Percentiles rank a stretch among this genome's conserved stretches.
Conservation (phyloP, 2,329 filamentous ascomycete genomes). For the Curvularia lunata region DNA sequence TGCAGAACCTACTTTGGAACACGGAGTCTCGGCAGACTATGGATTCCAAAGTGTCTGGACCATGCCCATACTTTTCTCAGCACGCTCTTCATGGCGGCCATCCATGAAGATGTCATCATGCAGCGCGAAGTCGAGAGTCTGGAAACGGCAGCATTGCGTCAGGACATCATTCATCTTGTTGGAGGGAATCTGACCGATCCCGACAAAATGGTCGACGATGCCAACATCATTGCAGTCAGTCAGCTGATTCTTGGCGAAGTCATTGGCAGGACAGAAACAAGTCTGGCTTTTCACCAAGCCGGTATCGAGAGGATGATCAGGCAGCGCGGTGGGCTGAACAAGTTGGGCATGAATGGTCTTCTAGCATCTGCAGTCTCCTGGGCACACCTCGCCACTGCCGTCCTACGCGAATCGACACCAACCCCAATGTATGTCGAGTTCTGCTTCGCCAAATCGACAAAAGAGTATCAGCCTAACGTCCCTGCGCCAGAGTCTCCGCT, state of each 20-base stretch:
- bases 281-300: slow-evolving; percentile 33
- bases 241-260: slow-evolving; percentile 47
- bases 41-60: slow-evolving; percentile 45
- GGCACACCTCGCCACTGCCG: slow-evolving; percentile 41
- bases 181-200: slow-evolving; percentile 34
- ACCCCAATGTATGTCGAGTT: slow-evolving; percentile 37
- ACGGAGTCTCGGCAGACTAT: slow-evolving; percentile 38
- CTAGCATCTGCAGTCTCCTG: slow-evolving; percentile 43
- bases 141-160: slow-evolving; percentile 39
- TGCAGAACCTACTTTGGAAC: slow-evolving; percentile 47
- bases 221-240: slow-evolving; percentile 45
- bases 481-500: slow-evolving; percentile 47
- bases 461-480: slow-evolving; percentile 24
- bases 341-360: slow-evolving; percentile 40
- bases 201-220: slow-evolving; percentile 34
- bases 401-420: slow-evolving; percentile 40
- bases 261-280: slow-evolving; percentile 34
- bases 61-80: slow-evolving; percentile 47
- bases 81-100: slow-evolving; percentile 45
- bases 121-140: slow-evolving; percentile 35
- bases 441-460: slow-evolving; percentile 21
- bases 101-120: slow-evolving; percentile 42
- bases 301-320: slow-evolving; percentile 43
- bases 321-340: slow-evolving; percentile 42
- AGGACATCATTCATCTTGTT: slow-evolving; percentile 46